Conservation (phyloP, 2,329 filamentous ascomycete species). For the Magnaporthiopsis poae region DNA sequence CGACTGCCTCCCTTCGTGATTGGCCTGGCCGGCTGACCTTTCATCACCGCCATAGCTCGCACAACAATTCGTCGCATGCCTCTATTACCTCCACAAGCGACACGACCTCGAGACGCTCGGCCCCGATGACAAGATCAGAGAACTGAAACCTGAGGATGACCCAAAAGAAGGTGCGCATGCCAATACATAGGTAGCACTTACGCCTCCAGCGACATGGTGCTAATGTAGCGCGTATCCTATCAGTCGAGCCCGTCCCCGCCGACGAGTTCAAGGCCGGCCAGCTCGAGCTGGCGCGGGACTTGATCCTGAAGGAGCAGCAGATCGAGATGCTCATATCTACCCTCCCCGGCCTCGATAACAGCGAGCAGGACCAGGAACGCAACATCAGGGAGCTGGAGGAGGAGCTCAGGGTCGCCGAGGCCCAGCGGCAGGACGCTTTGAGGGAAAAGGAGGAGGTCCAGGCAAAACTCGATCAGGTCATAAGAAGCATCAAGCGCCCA, state of each 20-base stretch:
- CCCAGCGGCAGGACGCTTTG: conserved; percentile 51
- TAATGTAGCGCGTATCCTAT: background rate
- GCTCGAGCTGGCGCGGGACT: conserved; percentile 63
- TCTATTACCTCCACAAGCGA: conserved; percentile 57
- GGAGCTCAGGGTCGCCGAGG: conserved; percentile 53
- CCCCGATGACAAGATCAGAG: conserved; percentile 48
- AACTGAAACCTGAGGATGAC: conserved; percentile 44
- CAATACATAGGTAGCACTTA: too few relatives aligned
- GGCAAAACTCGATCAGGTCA: conserved; percentile 49
- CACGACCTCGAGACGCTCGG: conserved; percentile 55
- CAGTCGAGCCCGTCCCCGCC: conserved; percentile 51
- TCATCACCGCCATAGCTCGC: conserved; percentile 40
- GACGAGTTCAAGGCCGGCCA: conserved; percentile 59
- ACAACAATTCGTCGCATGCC: conserved; percentile 57
- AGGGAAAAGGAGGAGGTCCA: conserved; percentile 54
- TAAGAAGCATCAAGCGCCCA: conserved; percentile 49
- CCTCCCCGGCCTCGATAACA: conserved; percentile 68
- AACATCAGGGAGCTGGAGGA: conserved; percentile 56
- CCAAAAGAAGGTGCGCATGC: conserved; percentile 38
- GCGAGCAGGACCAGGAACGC: conserved; percentile 64
- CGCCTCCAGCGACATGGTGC: background rate
- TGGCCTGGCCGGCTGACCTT: background rate
- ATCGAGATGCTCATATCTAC: conserved; percentile 68
- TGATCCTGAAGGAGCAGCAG: conserved; percentile 73
- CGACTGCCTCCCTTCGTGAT: background rate